phyloP scores from a whole-genome alignment of 441 rosid species.

The Pelargonium australe region DNA sequence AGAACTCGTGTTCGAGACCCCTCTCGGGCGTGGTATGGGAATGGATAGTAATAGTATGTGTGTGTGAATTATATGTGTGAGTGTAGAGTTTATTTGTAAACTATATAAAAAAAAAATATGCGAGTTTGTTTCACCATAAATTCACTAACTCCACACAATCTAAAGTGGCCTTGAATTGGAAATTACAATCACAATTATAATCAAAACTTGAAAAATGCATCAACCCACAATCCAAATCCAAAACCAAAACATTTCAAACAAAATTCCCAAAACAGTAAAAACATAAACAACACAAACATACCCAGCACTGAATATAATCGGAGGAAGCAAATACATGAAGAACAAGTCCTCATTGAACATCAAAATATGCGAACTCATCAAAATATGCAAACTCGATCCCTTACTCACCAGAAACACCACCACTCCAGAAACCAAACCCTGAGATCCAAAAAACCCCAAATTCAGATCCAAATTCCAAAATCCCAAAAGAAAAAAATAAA shows the following conservation, averaged over 20 bases:
- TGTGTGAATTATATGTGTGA: too few relatives aligned
- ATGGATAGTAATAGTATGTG: too few relatives aligned
- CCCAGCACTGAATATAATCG: constrained; percentile 71
- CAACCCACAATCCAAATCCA: neutral
- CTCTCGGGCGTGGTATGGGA: too few relatives aligned
- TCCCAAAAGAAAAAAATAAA: too few relatives aligned
- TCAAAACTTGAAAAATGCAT: too few relatives aligned
- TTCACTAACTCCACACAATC: too few relatives aligned
- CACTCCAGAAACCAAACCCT: constrained; percentile 56
- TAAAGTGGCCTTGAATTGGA: too few relatives aligned
- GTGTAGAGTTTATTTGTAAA: too few relatives aligned
- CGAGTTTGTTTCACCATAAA: too few relatives aligned
- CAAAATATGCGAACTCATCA: constrained; percentile 29
- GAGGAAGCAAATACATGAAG: constrained; percentile 66
- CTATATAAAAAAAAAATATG: too few relatives aligned
- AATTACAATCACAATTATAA: too few relatives aligned
- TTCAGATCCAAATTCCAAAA: neutral
- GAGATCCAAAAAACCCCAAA: neutral
- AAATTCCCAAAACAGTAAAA: neutral
- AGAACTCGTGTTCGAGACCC: too few relatives aligned
- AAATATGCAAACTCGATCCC: constrained; percentile 26
- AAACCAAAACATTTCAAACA: neutral
- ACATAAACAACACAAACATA: constrained; percentile 20
- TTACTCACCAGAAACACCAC: constrained; percentile 40
- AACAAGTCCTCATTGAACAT: constrained; percentile 54